A percentile compares a stretch with the other conserved stretches of the same genome.
These are phyloP conservation scores for Trichoderma brevicompactum DNA, from an alignment of 2,329 filamentous ascomycete genomes.

Conservation along the genomic window DNA sequence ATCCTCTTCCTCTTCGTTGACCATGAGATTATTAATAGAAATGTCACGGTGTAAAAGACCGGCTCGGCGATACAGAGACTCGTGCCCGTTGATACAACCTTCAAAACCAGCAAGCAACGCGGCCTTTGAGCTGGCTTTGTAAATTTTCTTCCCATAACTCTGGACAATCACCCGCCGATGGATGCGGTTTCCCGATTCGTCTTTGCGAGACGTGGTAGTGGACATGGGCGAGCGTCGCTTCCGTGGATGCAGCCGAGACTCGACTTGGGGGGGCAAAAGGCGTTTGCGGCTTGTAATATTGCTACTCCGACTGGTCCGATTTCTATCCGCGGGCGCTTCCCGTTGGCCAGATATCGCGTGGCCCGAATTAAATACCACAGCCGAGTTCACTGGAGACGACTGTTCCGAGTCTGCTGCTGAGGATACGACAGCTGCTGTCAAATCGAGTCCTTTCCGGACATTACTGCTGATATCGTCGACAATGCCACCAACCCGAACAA, in stretches of 20 bases:
- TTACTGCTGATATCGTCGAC: background rate
- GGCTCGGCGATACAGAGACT: background rate
- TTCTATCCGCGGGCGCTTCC: no score
- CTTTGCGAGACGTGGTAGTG: no score
- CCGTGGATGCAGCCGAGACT: no score
- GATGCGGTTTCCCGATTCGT: background rate
- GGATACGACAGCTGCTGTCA: background rate
- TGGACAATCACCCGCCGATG: background rate
- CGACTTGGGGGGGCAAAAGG: no score
- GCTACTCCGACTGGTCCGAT: no score
- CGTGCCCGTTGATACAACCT: background rate
- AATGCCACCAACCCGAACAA: background rate
- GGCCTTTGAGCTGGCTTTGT: background rate
- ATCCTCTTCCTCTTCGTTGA: background rate
- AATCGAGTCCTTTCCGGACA: background rate
- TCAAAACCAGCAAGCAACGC: background rate
- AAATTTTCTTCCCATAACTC: background rate
- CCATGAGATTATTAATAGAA: slow-evolving; percentile 3
- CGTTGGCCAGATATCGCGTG: no score
- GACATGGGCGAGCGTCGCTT: no score
- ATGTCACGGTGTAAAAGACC: background rate
- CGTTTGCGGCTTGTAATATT: no score
- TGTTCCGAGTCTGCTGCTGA: background rate
- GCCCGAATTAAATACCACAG: no score
- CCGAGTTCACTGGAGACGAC: no score